Evolutionary conservation across 2,329 filamentous ascomycete species (phyloP), one percentile per base, ranked within the genome.

Genomic region (Penicillium thymicola): DNA sequence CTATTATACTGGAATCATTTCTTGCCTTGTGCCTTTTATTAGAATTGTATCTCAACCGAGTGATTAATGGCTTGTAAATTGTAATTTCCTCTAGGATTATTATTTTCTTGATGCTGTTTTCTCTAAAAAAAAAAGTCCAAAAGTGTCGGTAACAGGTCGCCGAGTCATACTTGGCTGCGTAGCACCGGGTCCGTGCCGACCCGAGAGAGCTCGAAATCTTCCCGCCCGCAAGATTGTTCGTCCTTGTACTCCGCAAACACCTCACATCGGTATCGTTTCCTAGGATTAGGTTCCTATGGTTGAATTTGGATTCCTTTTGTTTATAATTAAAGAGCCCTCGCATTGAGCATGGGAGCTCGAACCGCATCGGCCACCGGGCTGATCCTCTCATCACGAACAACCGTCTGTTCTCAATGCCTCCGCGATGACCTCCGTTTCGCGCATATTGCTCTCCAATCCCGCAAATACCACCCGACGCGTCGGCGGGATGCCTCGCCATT

Each of bases 401-500:
- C 69, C 48, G 68, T 76, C 64, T 77, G 74, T 65, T 70, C 70
- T 51, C 73, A 75, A 72, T 77, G 74, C 65, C 72, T 76, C 49
- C 69, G 64, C 49, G 66, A 74, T 63, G 71, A 73, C 53, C 62
- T 73, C 46, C 59, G 67, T 45, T 63, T 65, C 36, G 59, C 61
- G 28, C 65, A 63, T 27, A 56, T 58, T 25, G 50, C 63, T 21
- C 47, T 67, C 40, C 71, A 70, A 62, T 63, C 66, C 18, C 71
- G 74, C 59, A 71, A 70, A 69, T 76, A 75, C 43, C 74, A 74
- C 52, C 73, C 75, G 0, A 72, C 70, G 8, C 68, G 73, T 18
- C 72, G 74, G 64, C 70, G 69, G 66, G 68, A 76, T 65, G 69
- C 66, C 25, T 73, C 70, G 16, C 75, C 76, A 51, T 74, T 78